Conservation (phyloP, 2,329 filamentous ascomycete genomes). For the Exophiala alcalophila region DNA sequence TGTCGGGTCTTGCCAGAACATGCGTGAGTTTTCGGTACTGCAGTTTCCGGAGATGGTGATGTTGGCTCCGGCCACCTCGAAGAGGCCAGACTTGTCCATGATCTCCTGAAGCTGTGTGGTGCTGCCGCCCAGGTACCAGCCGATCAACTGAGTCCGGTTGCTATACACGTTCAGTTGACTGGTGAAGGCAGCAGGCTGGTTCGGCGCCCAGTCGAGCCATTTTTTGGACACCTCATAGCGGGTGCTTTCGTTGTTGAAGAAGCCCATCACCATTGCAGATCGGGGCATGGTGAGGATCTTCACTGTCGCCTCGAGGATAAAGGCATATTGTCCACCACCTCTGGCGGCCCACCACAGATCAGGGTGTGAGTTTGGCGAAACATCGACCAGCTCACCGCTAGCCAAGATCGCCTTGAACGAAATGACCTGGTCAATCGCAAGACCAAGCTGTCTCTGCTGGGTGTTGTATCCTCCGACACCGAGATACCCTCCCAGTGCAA, state of each 20-base stretch:
- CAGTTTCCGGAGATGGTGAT: neutral
- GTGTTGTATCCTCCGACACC: conserved; percentile 1
- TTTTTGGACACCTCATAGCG: conserved; percentile 1
- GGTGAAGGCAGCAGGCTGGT: neutral
- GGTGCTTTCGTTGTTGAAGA: neutral
- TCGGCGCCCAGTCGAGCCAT: conserved; percentile 4
- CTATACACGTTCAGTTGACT: neutral
- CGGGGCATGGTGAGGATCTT: conserved; percentile 1
- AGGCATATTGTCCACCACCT: neutral
- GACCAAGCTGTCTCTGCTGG: neutral
- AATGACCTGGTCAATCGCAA: neutral
- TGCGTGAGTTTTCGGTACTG: neutral
- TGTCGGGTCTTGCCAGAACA: neutral
- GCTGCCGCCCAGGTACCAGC: neutral
- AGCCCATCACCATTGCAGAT: neutral
- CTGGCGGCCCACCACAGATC: neutral
- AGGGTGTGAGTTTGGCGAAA: neutral
- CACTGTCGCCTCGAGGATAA: conserved; percentile 1
- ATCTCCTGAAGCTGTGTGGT: neutral
- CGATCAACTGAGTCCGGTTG: conserved; percentile 1
- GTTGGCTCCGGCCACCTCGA: neutral
- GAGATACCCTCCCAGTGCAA: neutral
- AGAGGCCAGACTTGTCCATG: neutral
- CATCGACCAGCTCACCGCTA: conserved; percentile 1
- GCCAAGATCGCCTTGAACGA: conserved; percentile 3